These are phyloP conservation scores for Fusarium tuaranense DNA, from an alignment of 2,329 filamentous ascomycete species.

Conservation along the genomic window DNA sequence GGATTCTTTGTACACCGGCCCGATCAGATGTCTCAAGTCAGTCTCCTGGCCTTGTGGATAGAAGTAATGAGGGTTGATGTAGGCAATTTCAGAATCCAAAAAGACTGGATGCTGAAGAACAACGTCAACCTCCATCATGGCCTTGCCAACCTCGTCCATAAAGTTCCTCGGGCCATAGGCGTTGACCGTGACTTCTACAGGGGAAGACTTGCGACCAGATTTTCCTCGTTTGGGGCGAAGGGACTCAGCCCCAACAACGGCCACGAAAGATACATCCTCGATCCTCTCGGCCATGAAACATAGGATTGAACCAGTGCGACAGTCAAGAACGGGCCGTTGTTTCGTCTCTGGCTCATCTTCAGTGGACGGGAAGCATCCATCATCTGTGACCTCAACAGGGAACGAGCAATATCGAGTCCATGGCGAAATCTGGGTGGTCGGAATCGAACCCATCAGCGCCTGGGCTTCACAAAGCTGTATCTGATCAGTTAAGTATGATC, in stretches of 20 bases:
- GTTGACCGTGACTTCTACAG: neutral
- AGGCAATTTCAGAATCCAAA: neutral
- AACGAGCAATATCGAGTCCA: neutral
- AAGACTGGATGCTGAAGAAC: conserved; percentile 3
- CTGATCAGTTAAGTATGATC: neutral
- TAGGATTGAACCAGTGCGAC: neutral
- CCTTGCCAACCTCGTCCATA: accelerated
- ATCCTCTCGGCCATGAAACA: accelerated
- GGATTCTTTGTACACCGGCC: accelerated
- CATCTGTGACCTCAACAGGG: accelerated
- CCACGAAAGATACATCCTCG: neutral
- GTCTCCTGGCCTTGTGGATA: neutral
- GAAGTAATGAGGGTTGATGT: neutral
- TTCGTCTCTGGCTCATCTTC: accelerated
- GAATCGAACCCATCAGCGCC: neutral
- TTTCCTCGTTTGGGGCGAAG: neutral
- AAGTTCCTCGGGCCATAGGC: neutral
- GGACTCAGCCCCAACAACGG: accelerated
- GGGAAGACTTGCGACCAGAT: accelerated
- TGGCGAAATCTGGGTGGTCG: accelerated
- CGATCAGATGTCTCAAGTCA: neutral
- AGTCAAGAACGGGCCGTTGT: neutral
- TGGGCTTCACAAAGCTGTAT: neutral
- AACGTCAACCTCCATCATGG: neutral
- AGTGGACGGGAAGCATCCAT: neutral